Evolutionary conservation across 1,139 yeast species (phyloP).

Genomic region (Citeromyces siamensis): DNA sequence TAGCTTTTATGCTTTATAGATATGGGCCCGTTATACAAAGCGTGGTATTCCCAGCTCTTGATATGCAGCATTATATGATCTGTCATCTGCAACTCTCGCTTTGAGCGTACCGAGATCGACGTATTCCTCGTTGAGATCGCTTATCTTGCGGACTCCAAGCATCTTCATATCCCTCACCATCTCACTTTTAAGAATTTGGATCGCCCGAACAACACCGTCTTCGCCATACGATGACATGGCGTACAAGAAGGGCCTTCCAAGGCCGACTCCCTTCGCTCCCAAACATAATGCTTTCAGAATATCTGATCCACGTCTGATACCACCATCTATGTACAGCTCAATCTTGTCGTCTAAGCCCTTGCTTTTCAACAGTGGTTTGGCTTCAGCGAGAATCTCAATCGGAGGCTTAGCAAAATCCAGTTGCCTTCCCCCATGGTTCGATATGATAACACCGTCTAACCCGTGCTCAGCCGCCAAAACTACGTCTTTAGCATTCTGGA

Average conservation of each 20-base stretch:
- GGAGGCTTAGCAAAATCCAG: slow-evolving; percentile 59
- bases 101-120: slow-evolving; percentile 31
- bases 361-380: slow-evolving; percentile 41
- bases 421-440: slow-evolving; percentile 72
- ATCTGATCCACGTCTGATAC: slow-evolving; percentile 61
- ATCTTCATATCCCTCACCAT: slow-evolving; percentile 44
- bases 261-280: slow-evolving; percentile 65
- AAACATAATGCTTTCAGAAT: slow-evolving; percentile 52
- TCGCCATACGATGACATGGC: slow-evolving; percentile 68
- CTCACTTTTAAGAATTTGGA: slow-evolving; percentile 39
- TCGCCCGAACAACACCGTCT: slow-evolving; percentile 46
- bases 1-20: too few relatives aligned
- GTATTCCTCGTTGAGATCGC: slow-evolving; percentile 31
- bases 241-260: slow-evolving; percentile 62
- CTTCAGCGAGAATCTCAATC: slow-evolving; percentile 53
- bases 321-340: slow-evolving; percentile 50
- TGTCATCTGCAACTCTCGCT: slow-evolving; percentile 26
- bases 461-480: slow-evolving; percentile 42
- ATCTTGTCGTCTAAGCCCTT: slow-evolving; percentile 24
- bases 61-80: slow-evolving; percentile 21
- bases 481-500: slow-evolving; percentile 42
- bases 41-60: slow-evolving; percentile 10
- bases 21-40: too few relatives aligned
- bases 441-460: slow-evolving; percentile 47
- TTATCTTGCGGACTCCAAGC: slow-evolving; percentile 36